Base-by-base conservation (phyloP, 108 stramenopile genomes). In the Tribonema minus region DNA sequence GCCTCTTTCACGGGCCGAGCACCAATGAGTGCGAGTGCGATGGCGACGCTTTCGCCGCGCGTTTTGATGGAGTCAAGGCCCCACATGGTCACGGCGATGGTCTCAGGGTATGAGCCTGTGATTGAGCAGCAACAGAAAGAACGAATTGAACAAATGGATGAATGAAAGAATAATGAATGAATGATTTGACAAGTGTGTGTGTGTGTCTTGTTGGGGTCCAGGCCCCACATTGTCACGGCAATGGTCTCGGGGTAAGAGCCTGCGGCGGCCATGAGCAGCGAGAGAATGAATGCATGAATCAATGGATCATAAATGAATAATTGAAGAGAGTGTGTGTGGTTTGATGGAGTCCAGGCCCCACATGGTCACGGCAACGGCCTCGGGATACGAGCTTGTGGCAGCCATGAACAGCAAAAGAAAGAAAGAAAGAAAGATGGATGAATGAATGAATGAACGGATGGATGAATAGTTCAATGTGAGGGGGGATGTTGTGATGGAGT, bases 321-420 rank as follows among this genome's bases (percentile, higher is more conserved):
- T n/a, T n/a, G n/a, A n/a, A n/a, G n/a, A n/a, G n/a, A n/a, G n/a
- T n/a, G n/a, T n/a, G n/a, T n/a, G n/a, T n/a, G n/a, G n/a, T n/a
- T n/a, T n/a, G n/a, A n/a, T 93, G 6, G 91, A 79, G 68, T 93
- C 92, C 29, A 93, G 88, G 20, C 92, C 92, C 92, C 92, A 92
- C 26, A 91, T 67, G 9, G 90, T 90, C 9, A 90, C 90, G 38
- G 92, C 92, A 27, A 88, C 71, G 25, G 92, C 92, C 80, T 93
- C 91, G 3, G 92, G 92, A 66, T 75, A 93, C 26, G 67, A 37
- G 36, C 89, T 89, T 35, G 72, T n/a, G n/a, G n/a, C n/a, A n/a
- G n/a, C n/a, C n/a, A n/a, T n/a, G n/a, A n/a, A n/a, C n/a, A n/a
- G n/a, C n/a, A n/a, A n/a, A n/a, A n/a, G n/a, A n/a, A n/a, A n/a